A percentile compares a stretch with the other conserved stretches of the same genome.
phyloP scores from a whole-genome alignment of 2,329 filamentous ascomycete genomes.

The Fusarium acutatum region DNA sequence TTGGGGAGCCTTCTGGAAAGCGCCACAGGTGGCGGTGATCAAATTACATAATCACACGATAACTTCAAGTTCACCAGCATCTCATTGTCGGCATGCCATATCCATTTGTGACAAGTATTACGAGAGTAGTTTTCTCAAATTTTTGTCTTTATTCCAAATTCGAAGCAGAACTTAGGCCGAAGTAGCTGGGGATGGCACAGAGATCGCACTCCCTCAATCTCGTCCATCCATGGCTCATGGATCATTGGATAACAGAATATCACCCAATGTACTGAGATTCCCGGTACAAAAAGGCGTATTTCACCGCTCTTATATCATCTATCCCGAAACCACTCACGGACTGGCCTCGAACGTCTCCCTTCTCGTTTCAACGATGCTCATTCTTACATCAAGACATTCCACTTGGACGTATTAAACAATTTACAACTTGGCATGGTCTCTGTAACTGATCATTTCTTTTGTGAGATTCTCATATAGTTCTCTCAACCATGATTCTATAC shows the following conservation, averaged over 20 bases:
- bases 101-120: background rate
- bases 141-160: no score
- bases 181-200: no score
- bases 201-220: no score
- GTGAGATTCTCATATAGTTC: background rate
- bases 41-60: slow-evolving; percentile 3
- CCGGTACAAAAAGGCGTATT: no score
- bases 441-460: background rate
- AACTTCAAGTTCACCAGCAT: background rate
- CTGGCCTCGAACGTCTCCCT: background rate
- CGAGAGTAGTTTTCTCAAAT: background rate
- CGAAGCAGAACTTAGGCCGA: no score
- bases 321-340: background rate
- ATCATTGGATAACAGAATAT: no score
- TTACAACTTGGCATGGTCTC: background rate
- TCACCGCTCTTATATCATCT: background rate
- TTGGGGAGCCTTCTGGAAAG: background rate
- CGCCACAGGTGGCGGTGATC: slow-evolving; percentile 12
- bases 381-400: background rate
- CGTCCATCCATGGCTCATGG: no score
- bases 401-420: background rate
- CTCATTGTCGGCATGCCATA: background rate
- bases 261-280: no score
- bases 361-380: background rate
- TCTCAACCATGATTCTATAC: background rate